phyloP scores from a whole-genome alignment of 352 stramenopile genomes.

The Pythium phragmiticola region DNA sequence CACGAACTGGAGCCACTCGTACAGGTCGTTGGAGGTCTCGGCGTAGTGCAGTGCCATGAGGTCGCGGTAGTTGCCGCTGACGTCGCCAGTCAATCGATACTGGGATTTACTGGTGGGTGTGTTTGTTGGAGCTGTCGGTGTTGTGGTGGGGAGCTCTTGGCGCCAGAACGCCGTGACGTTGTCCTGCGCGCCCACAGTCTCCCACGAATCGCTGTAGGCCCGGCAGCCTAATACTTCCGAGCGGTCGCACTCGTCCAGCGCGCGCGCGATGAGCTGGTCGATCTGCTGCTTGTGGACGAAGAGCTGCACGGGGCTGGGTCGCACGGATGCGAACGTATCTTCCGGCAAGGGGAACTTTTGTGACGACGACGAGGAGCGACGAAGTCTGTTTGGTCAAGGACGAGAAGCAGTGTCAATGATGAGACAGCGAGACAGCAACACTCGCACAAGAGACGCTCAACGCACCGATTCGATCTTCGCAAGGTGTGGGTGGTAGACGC shows the following conservation, averaged over 20 bases:
- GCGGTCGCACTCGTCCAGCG: conserved; percentile 20
- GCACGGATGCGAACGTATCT: neutral
- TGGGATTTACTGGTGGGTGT: neutral
- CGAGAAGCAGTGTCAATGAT: neutral
- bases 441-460: neutral
- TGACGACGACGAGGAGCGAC: neutral
- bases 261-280: neutral
- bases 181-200: conserved; percentile 16
- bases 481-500: neutral
- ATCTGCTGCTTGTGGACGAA: conserved; percentile 9
- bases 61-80: conserved; percentile 61
- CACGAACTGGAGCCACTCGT: conserved; percentile 72
- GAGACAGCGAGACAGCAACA: neutral
- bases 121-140: neutral
- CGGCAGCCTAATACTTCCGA: conserved; percentile 9
- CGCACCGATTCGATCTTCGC: neutral
- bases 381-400: conserved; percentile 1
- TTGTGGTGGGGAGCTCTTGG: neutral
- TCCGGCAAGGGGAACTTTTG: conserved; percentile 8
- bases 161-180: conserved; percentile 11
- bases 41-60: conserved; percentile 75
- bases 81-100: conserved; percentile 57
- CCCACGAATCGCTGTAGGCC: conserved; percentile 11
- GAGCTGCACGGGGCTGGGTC: conserved; percentile 3
- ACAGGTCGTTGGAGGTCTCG: conserved; percentile 49